Conservation (phyloP, 495 filamentous ascomycete genomes). For the Ramalina intermedia region DNA sequence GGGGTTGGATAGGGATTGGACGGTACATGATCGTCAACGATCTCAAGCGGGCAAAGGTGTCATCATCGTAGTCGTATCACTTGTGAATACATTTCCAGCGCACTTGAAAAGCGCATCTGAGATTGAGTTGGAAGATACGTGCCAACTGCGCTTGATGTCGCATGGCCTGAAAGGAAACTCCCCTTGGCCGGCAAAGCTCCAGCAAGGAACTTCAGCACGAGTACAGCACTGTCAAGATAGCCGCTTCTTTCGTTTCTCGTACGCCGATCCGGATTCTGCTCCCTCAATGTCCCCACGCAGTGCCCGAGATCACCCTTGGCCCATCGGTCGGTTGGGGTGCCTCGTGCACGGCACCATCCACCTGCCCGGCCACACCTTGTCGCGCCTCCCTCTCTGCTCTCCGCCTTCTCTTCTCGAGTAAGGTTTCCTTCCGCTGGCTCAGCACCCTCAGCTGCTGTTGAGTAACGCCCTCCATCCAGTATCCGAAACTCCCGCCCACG, state of each 20-base stretch:
- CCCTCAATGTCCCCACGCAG: background rate
- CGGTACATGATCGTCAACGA: conserved; percentile 96
- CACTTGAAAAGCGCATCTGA: too few species aligned
- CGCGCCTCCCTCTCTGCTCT: conserved; percentile 45
- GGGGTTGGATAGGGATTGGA: conserved; percentile 83
- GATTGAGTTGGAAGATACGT: too few species aligned
- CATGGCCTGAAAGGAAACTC: too few species aligned
- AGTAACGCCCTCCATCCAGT: conserved; percentile 86
- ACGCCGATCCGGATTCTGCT: background rate
- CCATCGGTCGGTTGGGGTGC: background rate
- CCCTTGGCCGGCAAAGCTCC: too few species aligned
- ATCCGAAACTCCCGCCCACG: conserved; percentile 81
- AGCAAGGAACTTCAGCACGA: too few species aligned
- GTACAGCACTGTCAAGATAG: too few species aligned
- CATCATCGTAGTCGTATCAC: background rate
- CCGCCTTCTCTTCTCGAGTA: conserved; percentile 80
- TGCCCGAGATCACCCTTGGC: background rate
- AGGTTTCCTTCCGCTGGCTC: conserved; percentile 52
- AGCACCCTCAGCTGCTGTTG: conserved; percentile 60
- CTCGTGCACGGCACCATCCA: conserved; percentile 13
- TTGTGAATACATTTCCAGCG: too few species aligned
- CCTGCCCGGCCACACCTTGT: conserved; percentile 24
- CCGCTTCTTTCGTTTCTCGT: background rate
- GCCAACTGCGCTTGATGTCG: too few species aligned
- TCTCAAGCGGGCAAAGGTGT: conserved; percentile 48